Conservation (phyloP, 2,329 filamentous ascomycete species). For the Aspergillus unguis region DNA sequence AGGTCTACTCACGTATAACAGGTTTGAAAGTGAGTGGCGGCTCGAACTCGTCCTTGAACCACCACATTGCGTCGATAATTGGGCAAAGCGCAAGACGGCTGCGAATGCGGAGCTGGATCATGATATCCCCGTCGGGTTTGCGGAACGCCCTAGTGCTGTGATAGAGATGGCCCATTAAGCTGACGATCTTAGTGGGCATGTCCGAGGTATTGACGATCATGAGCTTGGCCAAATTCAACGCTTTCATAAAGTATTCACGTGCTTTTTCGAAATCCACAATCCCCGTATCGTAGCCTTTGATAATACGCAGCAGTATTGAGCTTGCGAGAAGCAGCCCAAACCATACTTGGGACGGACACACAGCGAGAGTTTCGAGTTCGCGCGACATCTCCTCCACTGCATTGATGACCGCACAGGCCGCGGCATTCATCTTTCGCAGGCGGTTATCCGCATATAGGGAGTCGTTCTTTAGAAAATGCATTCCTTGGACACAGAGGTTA, state of each 20-base stretch:
- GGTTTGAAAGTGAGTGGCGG: not conserved
- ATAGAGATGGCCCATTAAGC: conserved; percentile 38
- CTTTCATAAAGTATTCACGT: conserved; percentile 32
- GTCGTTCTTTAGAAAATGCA: conserved; percentile 37
- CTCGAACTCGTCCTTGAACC: conserved; percentile 45
- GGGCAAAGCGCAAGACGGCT: conserved; percentile 38
- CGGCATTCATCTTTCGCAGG: conserved; percentile 25
- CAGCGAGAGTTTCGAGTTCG: conserved; percentile 19
- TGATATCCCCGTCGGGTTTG: conserved; percentile 36
- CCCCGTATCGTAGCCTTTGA: conserved; percentile 33
- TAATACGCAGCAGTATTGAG: conserved; percentile 34
- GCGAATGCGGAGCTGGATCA: conserved; percentile 36
- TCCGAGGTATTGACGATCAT: conserved; percentile 39
- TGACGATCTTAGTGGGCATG: conserved; percentile 30
- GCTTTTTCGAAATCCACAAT: conserved; percentile 36
- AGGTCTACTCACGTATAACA: not conserved
- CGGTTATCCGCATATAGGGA: conserved; percentile 26
- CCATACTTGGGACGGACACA: conserved; percentile 28
- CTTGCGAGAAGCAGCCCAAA: conserved; percentile 32
- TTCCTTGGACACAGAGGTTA: conserved; percentile 34
- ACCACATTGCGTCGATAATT: conserved; percentile 41
- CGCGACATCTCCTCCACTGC: conserved; percentile 24
- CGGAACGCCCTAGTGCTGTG: conserved; percentile 42
- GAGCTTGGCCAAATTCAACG: conserved; percentile 38
- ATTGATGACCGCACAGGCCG: conserved; percentile 32